phyloP scores from a whole-genome alignment of 164 flowering plant genomes.

The Liriodendron chinense region DNA sequence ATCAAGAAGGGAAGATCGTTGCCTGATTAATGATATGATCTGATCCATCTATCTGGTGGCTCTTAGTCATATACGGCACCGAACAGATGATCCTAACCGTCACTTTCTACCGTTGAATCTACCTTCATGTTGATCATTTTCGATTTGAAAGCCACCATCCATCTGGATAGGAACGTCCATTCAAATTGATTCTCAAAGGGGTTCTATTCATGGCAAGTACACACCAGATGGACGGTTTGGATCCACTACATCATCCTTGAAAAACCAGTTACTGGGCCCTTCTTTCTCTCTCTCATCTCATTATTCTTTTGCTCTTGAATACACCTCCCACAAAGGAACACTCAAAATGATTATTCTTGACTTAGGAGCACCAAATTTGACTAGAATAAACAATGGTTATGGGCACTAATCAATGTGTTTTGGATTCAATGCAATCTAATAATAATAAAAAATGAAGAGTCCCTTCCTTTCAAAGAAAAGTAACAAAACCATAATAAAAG shows the following conservation, averaged over 20 bases:
- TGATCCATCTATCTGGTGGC: no score
- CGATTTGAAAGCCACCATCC: not conserved
- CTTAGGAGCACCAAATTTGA: slow-evolving; percentile 6
- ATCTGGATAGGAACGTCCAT: not conserved
- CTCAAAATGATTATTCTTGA: slow-evolving; percentile 7
- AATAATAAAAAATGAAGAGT: not conserved
- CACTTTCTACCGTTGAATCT: no score
- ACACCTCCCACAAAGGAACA: slow-evolving; percentile 5
- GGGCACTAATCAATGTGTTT: slow-evolving; percentile 5
- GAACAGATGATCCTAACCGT: no score
- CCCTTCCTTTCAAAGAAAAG: slow-evolving; percentile 7
- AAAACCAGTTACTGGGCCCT: not conserved
- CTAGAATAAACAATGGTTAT: not conserved
- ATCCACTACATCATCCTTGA: not conserved
- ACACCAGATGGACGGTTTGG: not conserved
- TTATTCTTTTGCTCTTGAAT: not conserved
- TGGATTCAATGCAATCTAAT: not conserved
- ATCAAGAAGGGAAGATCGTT: no score
- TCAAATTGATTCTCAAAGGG: not conserved
- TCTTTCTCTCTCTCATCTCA: not conserved
- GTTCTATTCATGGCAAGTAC: not conserved
- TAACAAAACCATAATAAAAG: not conserved
- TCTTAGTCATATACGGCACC: no score
- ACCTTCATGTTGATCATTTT: no score
- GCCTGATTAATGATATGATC: no score